A percentile compares a stretch with the other conserved stretches of the same genome.
These are phyloP conservation scores for Drechslerella stenobrocha DNA, from an alignment of 2,329 filamentous ascomycete genomes.

Conservation along the genomic window DNA sequence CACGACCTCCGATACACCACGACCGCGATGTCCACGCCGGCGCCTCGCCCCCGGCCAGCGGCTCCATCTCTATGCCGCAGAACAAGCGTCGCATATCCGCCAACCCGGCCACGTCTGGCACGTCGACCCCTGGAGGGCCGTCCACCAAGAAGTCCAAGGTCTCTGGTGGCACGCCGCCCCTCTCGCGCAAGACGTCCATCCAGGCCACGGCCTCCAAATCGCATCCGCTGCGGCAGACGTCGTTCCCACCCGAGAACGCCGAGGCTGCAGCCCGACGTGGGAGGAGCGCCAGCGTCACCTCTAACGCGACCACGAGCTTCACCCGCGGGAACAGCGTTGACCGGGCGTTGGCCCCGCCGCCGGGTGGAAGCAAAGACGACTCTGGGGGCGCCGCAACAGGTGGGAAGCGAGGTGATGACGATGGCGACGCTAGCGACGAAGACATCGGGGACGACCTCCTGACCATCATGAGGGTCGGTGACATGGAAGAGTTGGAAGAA, in stretches of 20 bases:
- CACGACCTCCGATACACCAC: not conserved
- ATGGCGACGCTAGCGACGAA: constrained; percentile 64
- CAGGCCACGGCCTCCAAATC: constrained; percentile 62
- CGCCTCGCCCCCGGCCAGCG: constrained; percentile 38
- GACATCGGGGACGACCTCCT: constrained; percentile 59
- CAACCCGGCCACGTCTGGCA: constrained; percentile 34
- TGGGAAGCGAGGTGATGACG: constrained; percentile 61
- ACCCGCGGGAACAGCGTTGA: constrained; percentile 59
- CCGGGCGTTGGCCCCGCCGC: constrained; percentile 50
- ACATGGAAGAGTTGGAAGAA: constrained; percentile 66
- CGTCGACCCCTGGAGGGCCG: constrained; percentile 32
- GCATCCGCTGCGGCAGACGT: constrained; percentile 77
- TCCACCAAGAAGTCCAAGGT: constrained; percentile 46
- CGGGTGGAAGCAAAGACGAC: constrained; percentile 31
- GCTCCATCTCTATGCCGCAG: constrained; percentile 34
- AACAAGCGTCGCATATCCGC: constrained; percentile 48
- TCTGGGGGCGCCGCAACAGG: constrained; percentile 55
- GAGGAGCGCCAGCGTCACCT: constrained; percentile 67
- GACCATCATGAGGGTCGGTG: constrained; percentile 60
- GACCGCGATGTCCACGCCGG: constrained; percentile 36
- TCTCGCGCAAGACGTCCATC: constrained; percentile 67
- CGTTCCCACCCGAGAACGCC: constrained; percentile 70
- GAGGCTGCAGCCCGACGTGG: constrained; percentile 59
- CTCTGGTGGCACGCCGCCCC: constrained; percentile 23
- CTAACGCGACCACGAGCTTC: constrained; percentile 62